phyloP scores from a whole-genome alignment of 2,329 filamentous ascomycete species.

The Aureobasidium uvarum region DNA sequence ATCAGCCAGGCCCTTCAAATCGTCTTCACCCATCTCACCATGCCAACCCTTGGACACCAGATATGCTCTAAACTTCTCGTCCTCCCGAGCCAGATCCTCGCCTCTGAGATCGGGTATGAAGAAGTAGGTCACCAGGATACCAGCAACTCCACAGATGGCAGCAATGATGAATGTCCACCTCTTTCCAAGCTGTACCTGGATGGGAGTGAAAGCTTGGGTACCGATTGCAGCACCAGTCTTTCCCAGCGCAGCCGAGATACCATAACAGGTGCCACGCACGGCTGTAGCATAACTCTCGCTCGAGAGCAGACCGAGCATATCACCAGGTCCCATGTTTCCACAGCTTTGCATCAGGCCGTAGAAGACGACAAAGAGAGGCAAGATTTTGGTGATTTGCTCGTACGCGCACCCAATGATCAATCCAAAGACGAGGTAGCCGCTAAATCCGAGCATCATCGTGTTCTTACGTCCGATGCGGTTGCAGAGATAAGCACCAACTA shows the following conservation, averaged over 20 bases:
- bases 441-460: conserved; percentile 53
- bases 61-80: conserved; percentile 49
- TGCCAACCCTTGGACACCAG: conserved; percentile 49
- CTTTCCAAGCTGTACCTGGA: conserved; percentile 48
- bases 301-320: conserved; percentile 53
- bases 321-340: conserved; percentile 53
- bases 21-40: conserved; percentile 48
- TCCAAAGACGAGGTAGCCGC: conserved; percentile 51
- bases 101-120: conserved; percentile 50
- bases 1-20: conserved; percentile 40
- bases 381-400: conserved; percentile 45
- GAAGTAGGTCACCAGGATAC: conserved; percentile 50
- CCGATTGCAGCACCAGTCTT: conserved; percentile 55
- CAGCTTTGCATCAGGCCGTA: conserved; percentile 54
- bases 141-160: conserved; percentile 51
- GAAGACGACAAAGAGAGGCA: conserved; percentile 55
- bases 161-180: conserved; percentile 55
- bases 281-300: conserved; percentile 55
- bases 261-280: conserved; percentile 53
- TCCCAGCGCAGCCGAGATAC: conserved; percentile 52
- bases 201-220: conserved; percentile 48
- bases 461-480: conserved; percentile 51
- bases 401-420: conserved; percentile 54
- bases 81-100: conserved; percentile 46
- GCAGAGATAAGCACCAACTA: conserved; percentile 51